These are phyloP conservation scores for Saccharomyces mikatae DNA, from an alignment of 805 yeast genomes.

Conservation along the genomic window DNA sequence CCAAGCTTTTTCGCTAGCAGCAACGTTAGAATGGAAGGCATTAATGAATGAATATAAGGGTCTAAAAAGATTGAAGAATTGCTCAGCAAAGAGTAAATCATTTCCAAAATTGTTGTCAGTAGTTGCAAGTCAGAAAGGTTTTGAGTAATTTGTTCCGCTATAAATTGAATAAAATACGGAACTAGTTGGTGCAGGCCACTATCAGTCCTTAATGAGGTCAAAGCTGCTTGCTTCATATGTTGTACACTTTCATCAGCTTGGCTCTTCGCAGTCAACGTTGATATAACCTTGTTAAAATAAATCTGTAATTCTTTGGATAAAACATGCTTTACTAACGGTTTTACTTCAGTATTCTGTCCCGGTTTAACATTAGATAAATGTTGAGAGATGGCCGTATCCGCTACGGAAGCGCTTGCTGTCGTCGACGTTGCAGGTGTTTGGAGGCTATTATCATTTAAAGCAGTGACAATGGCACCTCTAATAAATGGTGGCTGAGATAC, in stretches of 20 bases:
- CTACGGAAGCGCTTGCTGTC: neutral
- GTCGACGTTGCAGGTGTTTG: slow-evolving; percentile 24
- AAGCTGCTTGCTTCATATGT: slow-evolving; percentile 65
- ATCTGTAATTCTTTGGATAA: slow-evolving; percentile 88
- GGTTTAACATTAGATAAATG: slow-evolving; percentile 29
- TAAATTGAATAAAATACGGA: slow-evolving; percentile 92
- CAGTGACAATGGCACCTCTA: slow-evolving; percentile 74
- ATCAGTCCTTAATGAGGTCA: slow-evolving; percentile 76
- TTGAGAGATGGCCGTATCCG: neutral
- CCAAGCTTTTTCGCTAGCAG: slow-evolving; percentile 88
- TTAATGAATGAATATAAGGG: slow-evolving; percentile 90
- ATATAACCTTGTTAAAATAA: slow-evolving; percentile 83
- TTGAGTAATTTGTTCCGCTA: slow-evolving; percentile 89
- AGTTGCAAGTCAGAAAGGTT: slow-evolving; percentile 66
- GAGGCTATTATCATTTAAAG: slow-evolving; percentile 43
- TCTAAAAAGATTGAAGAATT: slow-evolving; percentile 83
- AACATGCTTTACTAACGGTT: slow-evolving; percentile 91
- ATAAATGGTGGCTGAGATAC: slow-evolving; percentile 59
- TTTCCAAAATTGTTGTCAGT: slow-evolving; percentile 79
- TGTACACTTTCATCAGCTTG: slow-evolving; percentile 32
- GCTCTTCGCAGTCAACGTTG: slow-evolving; percentile 58
- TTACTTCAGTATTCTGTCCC: slow-evolving; percentile 49
- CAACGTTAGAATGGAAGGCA: slow-evolving; percentile 92
- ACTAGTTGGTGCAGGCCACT: slow-evolving; percentile 95
- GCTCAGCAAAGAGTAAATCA: slow-evolving; percentile 72